Evolutionary conservation across 2,329 filamentous ascomycete species (phyloP).

Genomic region (Epichloe gansuensis): DNA sequence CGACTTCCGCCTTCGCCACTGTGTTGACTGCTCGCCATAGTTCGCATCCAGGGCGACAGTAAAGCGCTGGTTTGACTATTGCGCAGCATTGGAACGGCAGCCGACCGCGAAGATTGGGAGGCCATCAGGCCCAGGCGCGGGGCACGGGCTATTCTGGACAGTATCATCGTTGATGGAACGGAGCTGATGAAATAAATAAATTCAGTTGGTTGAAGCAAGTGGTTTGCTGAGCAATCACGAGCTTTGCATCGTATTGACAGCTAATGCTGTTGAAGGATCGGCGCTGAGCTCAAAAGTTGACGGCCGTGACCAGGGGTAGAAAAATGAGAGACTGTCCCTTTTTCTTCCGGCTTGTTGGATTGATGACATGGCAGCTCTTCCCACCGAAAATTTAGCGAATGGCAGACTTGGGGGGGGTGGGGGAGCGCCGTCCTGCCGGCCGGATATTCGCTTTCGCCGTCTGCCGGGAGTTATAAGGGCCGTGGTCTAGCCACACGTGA

Average conservation of each 20-base stretch:
- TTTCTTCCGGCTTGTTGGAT: background rate
- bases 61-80: conserved; percentile 11
- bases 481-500: background rate
- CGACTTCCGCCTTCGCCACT: conserved; percentile 1
- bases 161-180: conserved; percentile 21
- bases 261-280: background rate
- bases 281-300: background rate
- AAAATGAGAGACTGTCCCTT: background rate
- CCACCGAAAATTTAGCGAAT: conserved; percentile 1
- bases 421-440: background rate
- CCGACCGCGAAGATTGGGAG: conserved; percentile 16
- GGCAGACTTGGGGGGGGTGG: background rate
- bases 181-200: background rate
- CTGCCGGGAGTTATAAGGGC: background rate
- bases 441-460: conserved; percentile 3
- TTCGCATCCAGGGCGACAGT: conserved; percentile 17
- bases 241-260: conserved; percentile 2
- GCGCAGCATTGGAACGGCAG: conserved; percentile 14
- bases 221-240: background rate
- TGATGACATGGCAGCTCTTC: conserved; percentile 1
- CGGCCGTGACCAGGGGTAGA: background rate
- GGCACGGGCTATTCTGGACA: conserved; percentile 23
- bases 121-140: conserved; percentile 21
- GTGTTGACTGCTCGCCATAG: conserved; percentile 14
- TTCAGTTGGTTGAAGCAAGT: background rate